Percentiles rank a stretch among this genome's conserved stretches.
Evolutionary conservation across 2,329 filamentous ascomycete genomes (phyloP).

Genomic region (Ophiocordyceps camponoti-leonardi): DNA sequence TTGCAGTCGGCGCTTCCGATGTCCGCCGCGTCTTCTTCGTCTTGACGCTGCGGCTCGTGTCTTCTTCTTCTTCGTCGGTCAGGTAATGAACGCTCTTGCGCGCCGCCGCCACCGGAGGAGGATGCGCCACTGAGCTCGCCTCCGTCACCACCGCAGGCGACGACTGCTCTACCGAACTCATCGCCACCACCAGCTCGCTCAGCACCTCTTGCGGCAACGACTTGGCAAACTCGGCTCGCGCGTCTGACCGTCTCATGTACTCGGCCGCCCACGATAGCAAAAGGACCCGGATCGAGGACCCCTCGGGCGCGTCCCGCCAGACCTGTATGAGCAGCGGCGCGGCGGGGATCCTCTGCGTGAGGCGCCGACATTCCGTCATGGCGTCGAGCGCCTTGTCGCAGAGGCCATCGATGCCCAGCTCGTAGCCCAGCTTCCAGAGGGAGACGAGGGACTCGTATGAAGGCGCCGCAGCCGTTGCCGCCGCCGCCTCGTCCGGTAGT

Average conservation of each 20-base stretch:
- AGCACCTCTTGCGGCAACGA: conserved; percentile 44
- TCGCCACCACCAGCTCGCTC: conserved; percentile 43
- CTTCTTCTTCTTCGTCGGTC: conserved; percentile 25
- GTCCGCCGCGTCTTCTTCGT: conserved; percentile 3
- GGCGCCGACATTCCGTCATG: conserved; percentile 36
- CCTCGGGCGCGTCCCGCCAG: conserved; percentile 44
- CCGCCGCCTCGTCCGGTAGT: conserved; percentile 19
- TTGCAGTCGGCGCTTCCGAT: no score
- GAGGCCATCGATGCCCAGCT: conserved; percentile 34
- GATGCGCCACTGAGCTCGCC: conserved; percentile 5
- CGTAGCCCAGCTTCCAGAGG: conserved; percentile 37
- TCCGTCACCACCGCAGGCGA: conserved; percentile 11
- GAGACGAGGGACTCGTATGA: conserved; percentile 36
- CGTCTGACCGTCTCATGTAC: conserved; percentile 41
- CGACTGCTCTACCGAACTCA: conserved; percentile 34
- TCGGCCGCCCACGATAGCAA: conserved; percentile 45
- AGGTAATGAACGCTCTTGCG: conserved; percentile 33
- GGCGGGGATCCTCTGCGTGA: conserved; percentile 37
- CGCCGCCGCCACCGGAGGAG: conserved; percentile 3
- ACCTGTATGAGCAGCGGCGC: conserved; percentile 41
- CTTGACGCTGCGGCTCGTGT: conserved; percentile 13
- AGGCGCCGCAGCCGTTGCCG: no score
- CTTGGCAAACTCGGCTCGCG: conserved; percentile 38
- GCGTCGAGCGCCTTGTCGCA: conserved; percentile 37
- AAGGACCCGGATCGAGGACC: conserved; percentile 39